These are phyloP conservation scores for Thermochaetoides thermophila DNA, from an alignment of 495 filamentous ascomycete genomes.

Conservation along the genomic window DNA sequence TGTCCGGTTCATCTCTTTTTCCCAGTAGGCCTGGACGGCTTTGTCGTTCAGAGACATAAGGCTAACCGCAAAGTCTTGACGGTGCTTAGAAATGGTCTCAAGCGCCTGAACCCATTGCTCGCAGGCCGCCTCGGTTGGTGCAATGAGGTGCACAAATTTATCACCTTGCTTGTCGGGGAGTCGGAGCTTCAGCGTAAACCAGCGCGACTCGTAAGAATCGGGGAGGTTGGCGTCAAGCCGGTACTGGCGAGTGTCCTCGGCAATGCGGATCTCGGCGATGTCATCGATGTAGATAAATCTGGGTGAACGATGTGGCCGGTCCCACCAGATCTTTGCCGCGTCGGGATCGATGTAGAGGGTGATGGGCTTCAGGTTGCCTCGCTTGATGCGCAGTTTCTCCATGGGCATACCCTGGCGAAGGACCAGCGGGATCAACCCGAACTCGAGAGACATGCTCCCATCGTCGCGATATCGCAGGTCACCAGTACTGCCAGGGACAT, in stretches of 20 bases:
- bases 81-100: constrained; percentile 62
- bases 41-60: constrained; percentile 69
- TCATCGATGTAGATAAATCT: constrained; percentile 90
- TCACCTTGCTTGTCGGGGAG: constrained; percentile 56
- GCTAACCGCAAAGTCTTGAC: constrained; percentile 77
- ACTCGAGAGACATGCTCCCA: constrained; percentile 17
- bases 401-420: constrained; percentile 64
- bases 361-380: constrained; percentile 60
- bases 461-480: constrained; percentile 20
- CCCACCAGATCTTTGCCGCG: constrained; percentile 76
- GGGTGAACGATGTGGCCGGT: constrained; percentile 54
- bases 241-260: constrained; percentile 76
- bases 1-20: constrained; percentile 63
- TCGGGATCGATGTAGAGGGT: constrained; percentile 66
- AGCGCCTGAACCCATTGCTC: constrained; percentile 69
- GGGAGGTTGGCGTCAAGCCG: constrained; percentile 65
- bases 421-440: constrained; percentile 42
- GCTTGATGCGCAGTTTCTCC: constrained; percentile 63
- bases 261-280: constrained; percentile 75
- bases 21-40: constrained; percentile 69
- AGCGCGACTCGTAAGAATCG: constrained; percentile 46
- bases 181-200: constrained; percentile 82
- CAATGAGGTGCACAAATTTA: constrained; percentile 67
- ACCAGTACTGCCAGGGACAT: constrained; percentile 24
- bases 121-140: constrained; percentile 51